These are phyloP conservation scores for Starmerella lactis-condensi DNA, from an alignment of 805 yeast species.

Conservation along the genomic window DNA sequence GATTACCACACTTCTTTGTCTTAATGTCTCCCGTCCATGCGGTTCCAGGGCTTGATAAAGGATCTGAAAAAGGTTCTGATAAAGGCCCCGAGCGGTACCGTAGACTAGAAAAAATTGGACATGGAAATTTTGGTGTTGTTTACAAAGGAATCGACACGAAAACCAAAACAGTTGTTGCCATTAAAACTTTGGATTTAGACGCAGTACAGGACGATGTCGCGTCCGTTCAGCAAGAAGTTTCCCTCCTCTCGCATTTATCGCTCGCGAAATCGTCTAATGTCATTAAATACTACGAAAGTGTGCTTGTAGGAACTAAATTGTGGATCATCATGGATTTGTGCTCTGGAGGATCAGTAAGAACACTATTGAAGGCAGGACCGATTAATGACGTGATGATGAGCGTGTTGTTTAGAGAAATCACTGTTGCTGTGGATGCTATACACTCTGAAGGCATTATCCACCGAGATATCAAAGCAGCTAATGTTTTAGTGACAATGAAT, in stretches of 20 bases:
- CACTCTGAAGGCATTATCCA: slow-evolving; percentile 86
- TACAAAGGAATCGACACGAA: slow-evolving; percentile 49
- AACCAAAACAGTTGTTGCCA: slow-evolving; percentile 70
- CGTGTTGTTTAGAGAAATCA: slow-evolving; percentile 66
- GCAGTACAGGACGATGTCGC: slow-evolving; percentile 85
- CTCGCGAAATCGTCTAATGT: slow-evolving; percentile 60
- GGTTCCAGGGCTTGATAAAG: too few relatives aligned
- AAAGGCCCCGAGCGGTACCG: slow-evolving; percentile 35
- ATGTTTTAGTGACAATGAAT: slow-evolving; percentile 69
- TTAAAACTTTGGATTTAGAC: slow-evolving; percentile 79
- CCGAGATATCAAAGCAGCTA: slow-evolving; percentile 92
- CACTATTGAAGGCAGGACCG: slow-evolving; percentile 67
- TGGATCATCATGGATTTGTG: slow-evolving; percentile 98
- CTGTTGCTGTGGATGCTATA: slow-evolving; percentile 59
- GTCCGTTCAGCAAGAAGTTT: slow-evolving; percentile 86
- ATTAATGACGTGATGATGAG: slow-evolving; percentile 71
- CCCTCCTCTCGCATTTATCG: slow-evolving; percentile 63
- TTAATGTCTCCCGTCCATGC: too few relatives aligned
- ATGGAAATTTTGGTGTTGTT: slow-evolving; percentile 94
- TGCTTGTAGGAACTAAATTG: slow-evolving; percentile 67
- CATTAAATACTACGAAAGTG: slow-evolving; percentile 80
- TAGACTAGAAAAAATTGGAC: slow-evolving; percentile 78
- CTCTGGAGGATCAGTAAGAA: slow-evolving; percentile 87
- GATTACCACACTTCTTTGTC: not conserved
- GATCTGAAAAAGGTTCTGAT: too few relatives aligned